phyloP scores from a whole-genome alignment of 768 basidiomycete species.

The Pilatotrama ljubarskyi region DNA sequence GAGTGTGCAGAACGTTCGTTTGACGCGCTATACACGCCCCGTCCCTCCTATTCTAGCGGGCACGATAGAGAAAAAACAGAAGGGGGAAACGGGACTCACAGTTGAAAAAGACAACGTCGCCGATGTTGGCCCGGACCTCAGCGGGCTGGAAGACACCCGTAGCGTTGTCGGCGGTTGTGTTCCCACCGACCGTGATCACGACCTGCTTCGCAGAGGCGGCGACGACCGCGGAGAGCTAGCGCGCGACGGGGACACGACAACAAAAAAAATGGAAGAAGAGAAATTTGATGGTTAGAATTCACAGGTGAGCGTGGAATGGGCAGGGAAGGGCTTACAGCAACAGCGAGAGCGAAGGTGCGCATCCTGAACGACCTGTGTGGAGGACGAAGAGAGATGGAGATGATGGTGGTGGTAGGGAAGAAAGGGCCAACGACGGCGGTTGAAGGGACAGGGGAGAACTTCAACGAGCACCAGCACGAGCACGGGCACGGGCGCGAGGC shows the following conservation, averaged over 20 bases:
- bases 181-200: conserved; percentile 45
- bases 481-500: not conserved
- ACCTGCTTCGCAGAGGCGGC: conserved; percentile 39
- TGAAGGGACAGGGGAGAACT: not conserved
- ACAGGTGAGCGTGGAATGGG: too few species aligned
- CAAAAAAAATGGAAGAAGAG: not conserved
- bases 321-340: conserved; percentile 21
- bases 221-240: conserved; percentile 18
- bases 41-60: too few species aligned
- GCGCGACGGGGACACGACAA: not conserved
- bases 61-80: not conserved
- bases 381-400: conserved; percentile 17
- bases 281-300: too few species aligned
- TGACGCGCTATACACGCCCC: too few species aligned
- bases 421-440: conserved; percentile 7
- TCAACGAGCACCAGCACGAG: not conserved
- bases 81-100: conserved; percentile 37
- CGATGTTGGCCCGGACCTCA: conserved; percentile 42
- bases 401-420: conserved; percentile 22
- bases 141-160: conserved; percentile 48
- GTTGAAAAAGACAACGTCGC: conserved; percentile 58
- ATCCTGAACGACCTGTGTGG: conserved; percentile 22
- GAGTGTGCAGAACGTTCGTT: too few species aligned
- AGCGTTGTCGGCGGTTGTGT: conserved; percentile 45
- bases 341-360: conserved; percentile 21